These are phyloP conservation scores for Phytophthora pini DNA, from an alignment of 352 stramenopile genomes.

Conservation along the genomic window DNA sequence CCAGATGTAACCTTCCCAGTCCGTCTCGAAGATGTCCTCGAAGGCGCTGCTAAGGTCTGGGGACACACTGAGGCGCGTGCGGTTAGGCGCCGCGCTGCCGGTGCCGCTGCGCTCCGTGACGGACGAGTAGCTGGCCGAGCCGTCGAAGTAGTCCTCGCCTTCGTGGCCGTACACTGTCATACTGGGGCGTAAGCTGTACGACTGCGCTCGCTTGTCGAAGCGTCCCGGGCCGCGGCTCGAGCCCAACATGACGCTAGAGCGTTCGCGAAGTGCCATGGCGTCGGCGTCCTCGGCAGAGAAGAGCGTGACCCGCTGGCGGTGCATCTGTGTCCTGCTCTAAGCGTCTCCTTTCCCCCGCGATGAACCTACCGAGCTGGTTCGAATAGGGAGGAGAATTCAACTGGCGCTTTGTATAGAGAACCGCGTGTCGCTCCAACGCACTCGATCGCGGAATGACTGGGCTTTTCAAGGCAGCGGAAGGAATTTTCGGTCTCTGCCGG, in stretches of 20 bases:
- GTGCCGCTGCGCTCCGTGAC: conserved; percentile 54
- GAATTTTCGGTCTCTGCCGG: conserved; percentile 32
- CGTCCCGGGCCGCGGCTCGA: conserved; percentile 37
- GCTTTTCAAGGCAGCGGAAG: conserved; percentile 1
- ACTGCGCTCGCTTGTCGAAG: conserved; percentile 47
- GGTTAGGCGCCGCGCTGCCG: conserved; percentile 36
- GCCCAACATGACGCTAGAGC: conserved; percentile 37
- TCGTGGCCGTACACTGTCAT: conserved; percentile 72
- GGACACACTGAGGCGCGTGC: conserved; percentile 66
- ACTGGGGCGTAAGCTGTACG: conserved; percentile 67
- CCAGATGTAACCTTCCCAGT: conserved; percentile 91
- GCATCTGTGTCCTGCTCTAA: conserved; percentile 26
- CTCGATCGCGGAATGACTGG: conserved; percentile 44
- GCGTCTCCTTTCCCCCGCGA: background rate
- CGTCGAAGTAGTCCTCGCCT: conserved; percentile 58
- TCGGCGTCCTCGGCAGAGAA: conserved; percentile 75
- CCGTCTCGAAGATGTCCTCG: conserved; percentile 87
- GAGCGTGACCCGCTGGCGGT: conserved; percentile 74
- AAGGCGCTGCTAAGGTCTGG: conserved; percentile 75
- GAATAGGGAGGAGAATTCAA: conserved; percentile 6
- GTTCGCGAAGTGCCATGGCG: conserved; percentile 76
- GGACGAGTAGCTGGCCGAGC: conserved; percentile 59
- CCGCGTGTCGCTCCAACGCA: conserved; percentile 19
- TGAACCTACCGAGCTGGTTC: background rate
- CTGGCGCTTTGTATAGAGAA: conserved; percentile 27